These are phyloP conservation scores for Spinacia oleracea DNA, from an alignment of 179 eudicot species.

Conservation along the genomic window DNA sequence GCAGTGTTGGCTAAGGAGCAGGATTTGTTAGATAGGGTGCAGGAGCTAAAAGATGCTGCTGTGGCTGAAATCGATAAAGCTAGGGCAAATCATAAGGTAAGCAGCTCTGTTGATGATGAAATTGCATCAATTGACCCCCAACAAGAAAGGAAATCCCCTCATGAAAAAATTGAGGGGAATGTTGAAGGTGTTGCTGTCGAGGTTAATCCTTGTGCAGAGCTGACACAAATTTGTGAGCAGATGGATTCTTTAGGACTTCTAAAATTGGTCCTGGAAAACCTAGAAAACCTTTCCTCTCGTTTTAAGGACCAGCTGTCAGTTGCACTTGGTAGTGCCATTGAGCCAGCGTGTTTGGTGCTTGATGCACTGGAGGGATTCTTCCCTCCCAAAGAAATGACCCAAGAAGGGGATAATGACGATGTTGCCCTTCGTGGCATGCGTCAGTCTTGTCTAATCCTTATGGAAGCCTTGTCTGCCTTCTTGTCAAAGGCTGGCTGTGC, in stretches of 20 bases:
- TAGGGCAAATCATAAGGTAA: slow-evolving; percentile 48
- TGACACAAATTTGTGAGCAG: slow-evolving; percentile 58
- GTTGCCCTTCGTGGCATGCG: slow-evolving; percentile 47
- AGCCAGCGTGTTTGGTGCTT: slow-evolving; percentile 61
- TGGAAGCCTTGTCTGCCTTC: slow-evolving; percentile 66
- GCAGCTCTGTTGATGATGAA: slow-evolving; percentile 45
- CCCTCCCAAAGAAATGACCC: slow-evolving; percentile 42
- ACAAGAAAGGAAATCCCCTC: slow-evolving; percentile 41
- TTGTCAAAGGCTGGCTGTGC: slow-evolving; percentile 50
- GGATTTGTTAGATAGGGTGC: slow-evolving; percentile 52
- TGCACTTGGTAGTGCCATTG: slow-evolving; percentile 55
- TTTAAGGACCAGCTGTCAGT: slow-evolving; percentile 46
- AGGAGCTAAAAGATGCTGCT: slow-evolving; percentile 69
- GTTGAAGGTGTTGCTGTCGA: slow-evolving; percentile 42
- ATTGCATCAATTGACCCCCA: slow-evolving; percentile 38
- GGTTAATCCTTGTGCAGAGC: slow-evolving; percentile 56
- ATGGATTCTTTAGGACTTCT: slow-evolving; percentile 71
- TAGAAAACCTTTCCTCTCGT: slow-evolving; percentile 34
- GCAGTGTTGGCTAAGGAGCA: slow-evolving; percentile 58
- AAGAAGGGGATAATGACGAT: slow-evolving; percentile 38
- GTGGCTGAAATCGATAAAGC: slow-evolving; percentile 54
- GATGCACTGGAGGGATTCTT: slow-evolving; percentile 61
- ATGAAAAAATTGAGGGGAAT: slow-evolving; percentile 36
- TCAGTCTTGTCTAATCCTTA: slow-evolving; percentile 45
- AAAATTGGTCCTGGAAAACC: slow-evolving; percentile 48